Percentiles rank a stretch among this genome's conserved stretches.
phyloP scores from a whole-genome alignment of 2,329 filamentous ascomycete species.

The Purpureocillium takamizusanense region DNA sequence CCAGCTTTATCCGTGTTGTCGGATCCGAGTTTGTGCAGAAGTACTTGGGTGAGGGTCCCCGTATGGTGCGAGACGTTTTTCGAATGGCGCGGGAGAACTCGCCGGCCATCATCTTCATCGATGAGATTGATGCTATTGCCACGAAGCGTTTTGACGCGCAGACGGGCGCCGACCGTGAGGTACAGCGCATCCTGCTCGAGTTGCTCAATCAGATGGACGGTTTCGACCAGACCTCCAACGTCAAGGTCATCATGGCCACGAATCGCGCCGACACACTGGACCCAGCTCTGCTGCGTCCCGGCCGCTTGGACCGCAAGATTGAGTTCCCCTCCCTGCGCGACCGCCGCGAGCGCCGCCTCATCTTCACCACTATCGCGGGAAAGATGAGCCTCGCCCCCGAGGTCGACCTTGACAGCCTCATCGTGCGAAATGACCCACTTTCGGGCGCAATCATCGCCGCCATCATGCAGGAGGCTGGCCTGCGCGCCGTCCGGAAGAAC shows the following conservation, averaged over 20 bases:
- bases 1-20: constrained; percentile 96
- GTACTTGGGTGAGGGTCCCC: constrained; percentile 92
- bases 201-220: constrained; percentile 99
- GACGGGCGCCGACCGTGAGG: constrained; percentile 94
- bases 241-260: constrained; percentile 99
- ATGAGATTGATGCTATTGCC: constrained; percentile 97
- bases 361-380: constrained; percentile 91
- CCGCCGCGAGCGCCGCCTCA: constrained; percentile 86
- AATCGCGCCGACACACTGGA: constrained; percentile 97
- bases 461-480: constrained; percentile 97
- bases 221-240: constrained; percentile 97
- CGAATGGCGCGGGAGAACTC: constrained; percentile 98
- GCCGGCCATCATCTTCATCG: constrained; percentile 98
- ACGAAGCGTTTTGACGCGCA: constrained; percentile 99
- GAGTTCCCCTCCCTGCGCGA: constrained; percentile 96
- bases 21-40: constrained; percentile 99
- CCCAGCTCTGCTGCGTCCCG: constrained; percentile 85
- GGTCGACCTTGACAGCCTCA: constrained; percentile 91
- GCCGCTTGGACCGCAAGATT: constrained; percentile 94
- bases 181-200: constrained; percentile 95
- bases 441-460: constrained; percentile 94
- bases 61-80: constrained; percentile 99
- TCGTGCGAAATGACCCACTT: constrained; percentile 91
- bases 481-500: constrained; percentile 93
- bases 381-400: constrained; percentile 98